phyloP scores from a whole-genome alignment of 164 flowering plant genomes.

The Chimonanthus salicifolius region DNA sequence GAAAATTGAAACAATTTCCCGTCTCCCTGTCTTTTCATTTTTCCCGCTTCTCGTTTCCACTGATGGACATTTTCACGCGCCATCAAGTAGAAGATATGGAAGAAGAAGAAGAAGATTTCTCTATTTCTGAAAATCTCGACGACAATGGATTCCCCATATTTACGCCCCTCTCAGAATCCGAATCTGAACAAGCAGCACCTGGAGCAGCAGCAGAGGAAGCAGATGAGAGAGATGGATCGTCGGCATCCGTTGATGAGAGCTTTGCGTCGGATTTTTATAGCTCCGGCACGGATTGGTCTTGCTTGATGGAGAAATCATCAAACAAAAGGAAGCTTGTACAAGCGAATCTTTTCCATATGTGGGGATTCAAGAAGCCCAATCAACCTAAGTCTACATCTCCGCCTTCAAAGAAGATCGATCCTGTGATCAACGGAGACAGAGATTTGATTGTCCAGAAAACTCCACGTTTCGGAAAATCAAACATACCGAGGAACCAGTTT shows the following conservation, averaged over 20 bases:
- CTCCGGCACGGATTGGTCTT: constrained; percentile 52
- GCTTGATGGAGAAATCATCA: constrained; percentile 16
- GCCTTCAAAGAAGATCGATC: constrained; percentile 3
- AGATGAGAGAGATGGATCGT: not conserved
- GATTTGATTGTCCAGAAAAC: constrained; percentile 4
- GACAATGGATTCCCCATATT: constrained; percentile 23
- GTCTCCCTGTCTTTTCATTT: no score
- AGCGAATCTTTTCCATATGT: constrained; percentile 41
- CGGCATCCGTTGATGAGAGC: constrained; percentile 15
- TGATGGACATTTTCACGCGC: no score
- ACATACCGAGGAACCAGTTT: not conserved
- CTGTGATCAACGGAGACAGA: not conserved
- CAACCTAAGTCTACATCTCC: not conserved
- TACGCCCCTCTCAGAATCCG: constrained; percentile 2
- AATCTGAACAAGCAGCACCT: constrained; percentile 1
- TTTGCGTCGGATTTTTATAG: constrained; percentile 50
- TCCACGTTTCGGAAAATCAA: not conserved
- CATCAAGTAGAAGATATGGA: not conserved
- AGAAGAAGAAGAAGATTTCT: constrained; percentile 7
- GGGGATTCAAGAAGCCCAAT: constrained; percentile 39
- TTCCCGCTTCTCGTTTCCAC: no score
- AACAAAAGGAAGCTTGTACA: constrained; percentile 39
- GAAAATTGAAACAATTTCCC: no score
- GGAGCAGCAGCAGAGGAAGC: not conserved
- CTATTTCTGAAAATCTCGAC: constrained; percentile 14